phyloP scores from a whole-genome alignment of 305 asterid genomes.

The Fraxinus velutina region DNA sequence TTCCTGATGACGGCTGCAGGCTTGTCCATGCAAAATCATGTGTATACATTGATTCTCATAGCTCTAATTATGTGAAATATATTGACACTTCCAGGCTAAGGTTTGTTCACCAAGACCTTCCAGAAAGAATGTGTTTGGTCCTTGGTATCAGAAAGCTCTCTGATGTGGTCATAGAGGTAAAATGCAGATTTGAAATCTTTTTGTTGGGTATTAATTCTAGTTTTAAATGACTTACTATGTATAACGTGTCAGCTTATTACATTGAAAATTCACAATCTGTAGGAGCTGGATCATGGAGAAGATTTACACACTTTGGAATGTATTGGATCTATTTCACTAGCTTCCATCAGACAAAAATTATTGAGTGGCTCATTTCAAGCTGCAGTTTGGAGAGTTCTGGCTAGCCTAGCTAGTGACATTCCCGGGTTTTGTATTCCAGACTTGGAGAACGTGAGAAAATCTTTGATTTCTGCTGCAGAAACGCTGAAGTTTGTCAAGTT shows the following conservation, averaged over 20 bases:
- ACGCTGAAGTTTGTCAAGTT: conserved; percentile 63
- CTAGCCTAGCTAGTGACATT: conserved; percentile 38
- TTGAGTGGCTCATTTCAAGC: conserved; percentile 70
- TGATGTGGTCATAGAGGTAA: conserved; percentile 90
- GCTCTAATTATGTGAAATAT: conserved; percentile 64
- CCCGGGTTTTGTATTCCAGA: conserved; percentile 43
- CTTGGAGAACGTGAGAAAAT: conserved; percentile 46
- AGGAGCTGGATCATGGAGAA: conserved; percentile 68
- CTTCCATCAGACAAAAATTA: conserved; percentile 52
- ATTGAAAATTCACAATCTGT: conserved; percentile 23
- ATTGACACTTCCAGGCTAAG: conserved; percentile 79
- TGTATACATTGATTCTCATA: conserved; percentile 72
- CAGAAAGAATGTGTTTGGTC: conserved; percentile 59
- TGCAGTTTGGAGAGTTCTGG: conserved; percentile 63
- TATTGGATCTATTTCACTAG: conserved; percentile 59
- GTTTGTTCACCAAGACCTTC: conserved; percentile 79
- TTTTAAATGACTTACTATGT: conserved; percentile 5
- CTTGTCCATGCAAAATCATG: conserved; percentile 84
- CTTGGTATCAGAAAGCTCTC: conserved; percentile 80
- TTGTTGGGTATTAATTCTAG: neutral
- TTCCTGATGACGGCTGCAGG: conserved; percentile 94
- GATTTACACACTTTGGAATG: conserved; percentile 49
- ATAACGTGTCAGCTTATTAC: conserved; percentile 23
- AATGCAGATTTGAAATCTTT: conserved; percentile 14
- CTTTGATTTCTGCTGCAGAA: conserved; percentile 60